Evolutionary conservation across 495 filamentous ascomycete genomes (phyloP).

Genomic region (Hypoxylon fragiforme): DNA sequence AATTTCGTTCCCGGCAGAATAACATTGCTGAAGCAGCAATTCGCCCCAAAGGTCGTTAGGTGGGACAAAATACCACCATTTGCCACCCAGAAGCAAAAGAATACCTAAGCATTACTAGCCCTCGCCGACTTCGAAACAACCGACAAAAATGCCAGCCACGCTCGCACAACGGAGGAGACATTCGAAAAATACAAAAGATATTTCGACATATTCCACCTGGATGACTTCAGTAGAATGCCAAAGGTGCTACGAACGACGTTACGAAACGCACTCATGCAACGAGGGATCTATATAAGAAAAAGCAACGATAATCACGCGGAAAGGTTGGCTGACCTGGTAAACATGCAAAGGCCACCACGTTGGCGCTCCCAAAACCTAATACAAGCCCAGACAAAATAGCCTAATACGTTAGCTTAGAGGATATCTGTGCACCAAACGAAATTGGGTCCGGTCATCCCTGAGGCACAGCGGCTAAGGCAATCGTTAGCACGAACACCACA

Average conservation of each 20-base stretch:
- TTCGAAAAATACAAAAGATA: not conserved
- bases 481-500: not conserved
- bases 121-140: not conserved
- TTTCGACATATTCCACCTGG: not conserved
- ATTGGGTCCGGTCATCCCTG: not conserved
- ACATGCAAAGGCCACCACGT: not conserved
- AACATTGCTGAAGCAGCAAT: too few relatives aligned
- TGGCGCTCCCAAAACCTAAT: not conserved
- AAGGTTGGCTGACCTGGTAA: not conserved
- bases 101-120: not conserved
- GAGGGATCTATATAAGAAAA: slow-evolving; percentile 3
- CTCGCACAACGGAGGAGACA: not conserved
- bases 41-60: too few relatives aligned
- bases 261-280: not conserved
- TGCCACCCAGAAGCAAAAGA: not conserved
- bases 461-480: not conserved
- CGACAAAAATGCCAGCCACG: not conserved
- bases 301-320: not conserved
- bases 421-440: not conserved
- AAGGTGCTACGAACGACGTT: not conserved
- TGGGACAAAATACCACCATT: too few relatives aligned
- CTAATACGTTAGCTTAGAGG: not conserved
- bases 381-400: not conserved
- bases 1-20: too few relatives aligned
- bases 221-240: not conserved